Evolutionary conservation across 75 land plant genomes (phyloP), one percentile per base, ranked within the genome.

Genomic region (Selaginella moellendorffii): DNA sequence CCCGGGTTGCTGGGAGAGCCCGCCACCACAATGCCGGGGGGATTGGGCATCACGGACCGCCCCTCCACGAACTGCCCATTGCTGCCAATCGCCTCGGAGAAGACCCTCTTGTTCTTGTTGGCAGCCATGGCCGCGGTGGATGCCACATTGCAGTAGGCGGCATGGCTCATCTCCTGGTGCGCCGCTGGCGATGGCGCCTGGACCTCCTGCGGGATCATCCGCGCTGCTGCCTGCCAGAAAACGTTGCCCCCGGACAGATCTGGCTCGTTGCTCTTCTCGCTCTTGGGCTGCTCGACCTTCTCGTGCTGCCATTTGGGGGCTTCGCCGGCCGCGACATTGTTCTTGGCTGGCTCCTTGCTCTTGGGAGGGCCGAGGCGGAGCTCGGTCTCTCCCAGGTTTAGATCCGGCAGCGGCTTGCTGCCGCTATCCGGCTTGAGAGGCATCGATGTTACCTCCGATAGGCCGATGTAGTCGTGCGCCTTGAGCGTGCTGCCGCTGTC

Each of bases 391-490:
- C 46, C 46, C 10, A 36, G 46, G 14, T 36, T 64, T 24, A 36
- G 31, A 64, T 64, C 65, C 54, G 54, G 14, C 9, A 8, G 9
- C 5, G 60, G 24, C 60, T 20, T 20, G n/a, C 14, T 18, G 8
- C 18, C 8, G 24, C n/a, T 56, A 19, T 24, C 19, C 14, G 52
- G 10, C 52, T 46, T 46, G 24, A 56, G 5, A 5, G 60, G 24
- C 60, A 56, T 24, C 24, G 60, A 20, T 8, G 78, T 68, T 17
- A 77, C 72, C 65, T 77, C 79, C 5, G 73, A 75, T 19, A 77
- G 65, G 1, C 80, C 80, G 60, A 78, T 74, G 73, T 74, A 75
- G 31, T 78, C 80, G 29, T 70, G 73, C 56, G 64, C 80, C 23
- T 64, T 78, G 65, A 78, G 72, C 1, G 63, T 19, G 20, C 54